Base-by-base conservation (phyloP, 2,329 filamentous ascomycete species). In the Fusarium transvaalense region DNA sequence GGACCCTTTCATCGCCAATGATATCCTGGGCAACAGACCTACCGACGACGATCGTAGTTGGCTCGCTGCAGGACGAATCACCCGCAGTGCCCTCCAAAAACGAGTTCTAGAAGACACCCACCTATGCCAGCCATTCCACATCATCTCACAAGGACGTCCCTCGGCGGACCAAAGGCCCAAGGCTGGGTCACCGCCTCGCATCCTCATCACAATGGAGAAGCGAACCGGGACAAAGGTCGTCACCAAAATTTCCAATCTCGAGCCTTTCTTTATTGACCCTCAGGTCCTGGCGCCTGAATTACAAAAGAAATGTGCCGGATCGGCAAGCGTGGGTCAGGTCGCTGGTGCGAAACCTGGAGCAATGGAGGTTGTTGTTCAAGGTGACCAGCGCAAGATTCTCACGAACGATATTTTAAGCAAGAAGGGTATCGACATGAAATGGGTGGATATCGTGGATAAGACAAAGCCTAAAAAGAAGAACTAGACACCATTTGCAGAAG, bases 221-320 rank as follows among this genome's bases (percentile, higher is more conserved):
- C 65, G 70, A 59, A 73, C 70, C 0, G 70, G 70, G 3, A 72
- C 68, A 17, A 72, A 72, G 37, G 65, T 73, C 2, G 70, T 72
- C 9, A 72, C 70, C 35, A 72, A 73, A 13, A 39, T 72, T 12
- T 67, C 70, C 10, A 71, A 72, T 3, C 46, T 72, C 2, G 70
- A 72, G 32, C 70, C 70, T 2, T 72, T 73, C 48, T 65, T 65
- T 2, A 65, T 72, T 2, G 70, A 72, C 6, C 71, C 70, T 2
- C 55, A 71, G 6, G 17, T 72, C 9, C 65, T 72, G 5, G 70
- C 70, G 2, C 70, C 70, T 0, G 70, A 72, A 21, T 25, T 72
- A 5, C 70, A 72, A 34, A 72, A 73, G 62, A 72, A 68, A 12
- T 72, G 70, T 21, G 70, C 70, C 0, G 70, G 70, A 2, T 72